Percentiles rank a stretch among this genome's conserved stretches.
phyloP scores from a whole-genome alignment of 306 rosid species.

The Casuarina cunninghamiana region DNA sequence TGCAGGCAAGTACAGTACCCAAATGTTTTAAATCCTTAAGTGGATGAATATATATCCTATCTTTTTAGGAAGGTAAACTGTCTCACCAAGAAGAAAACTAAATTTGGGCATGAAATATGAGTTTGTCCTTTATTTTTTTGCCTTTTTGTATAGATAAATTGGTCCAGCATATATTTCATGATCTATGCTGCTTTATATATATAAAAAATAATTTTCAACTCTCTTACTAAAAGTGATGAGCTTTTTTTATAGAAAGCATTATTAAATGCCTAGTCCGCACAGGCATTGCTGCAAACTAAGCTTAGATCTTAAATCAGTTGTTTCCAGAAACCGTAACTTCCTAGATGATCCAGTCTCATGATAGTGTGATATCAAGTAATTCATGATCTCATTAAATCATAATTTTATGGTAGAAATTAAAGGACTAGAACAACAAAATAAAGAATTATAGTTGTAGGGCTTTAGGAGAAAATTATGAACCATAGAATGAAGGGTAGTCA shows the following conservation, averaged over 20 bases:
- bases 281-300: neutral
- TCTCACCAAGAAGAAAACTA: neutral
- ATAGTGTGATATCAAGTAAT: too few relatives aligned
- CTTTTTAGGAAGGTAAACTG: constrained; percentile 1
- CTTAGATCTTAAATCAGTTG: constrained; percentile 9
- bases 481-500: neutral
- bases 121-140: neutral
- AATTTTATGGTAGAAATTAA: neutral
- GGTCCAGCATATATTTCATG: neutral
- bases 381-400: neutral
- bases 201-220: neutral
- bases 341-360: constrained; percentile 7
- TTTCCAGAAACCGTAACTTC: neutral
- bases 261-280: neutral
- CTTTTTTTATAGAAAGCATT: neutral
- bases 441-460: neutral
- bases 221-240: too few relatives aligned
- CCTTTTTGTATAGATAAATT: neutral
- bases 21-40: neutral
- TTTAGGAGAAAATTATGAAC: neutral
- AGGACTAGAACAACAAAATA: neutral
- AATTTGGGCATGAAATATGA: neutral
- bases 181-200: neutral
- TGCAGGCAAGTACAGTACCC: neutral
- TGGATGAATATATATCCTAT: neutral